Evolutionary conservation across 805 yeast species (phyloP).

Genomic region (Cyberlindnera mrakii): DNA sequence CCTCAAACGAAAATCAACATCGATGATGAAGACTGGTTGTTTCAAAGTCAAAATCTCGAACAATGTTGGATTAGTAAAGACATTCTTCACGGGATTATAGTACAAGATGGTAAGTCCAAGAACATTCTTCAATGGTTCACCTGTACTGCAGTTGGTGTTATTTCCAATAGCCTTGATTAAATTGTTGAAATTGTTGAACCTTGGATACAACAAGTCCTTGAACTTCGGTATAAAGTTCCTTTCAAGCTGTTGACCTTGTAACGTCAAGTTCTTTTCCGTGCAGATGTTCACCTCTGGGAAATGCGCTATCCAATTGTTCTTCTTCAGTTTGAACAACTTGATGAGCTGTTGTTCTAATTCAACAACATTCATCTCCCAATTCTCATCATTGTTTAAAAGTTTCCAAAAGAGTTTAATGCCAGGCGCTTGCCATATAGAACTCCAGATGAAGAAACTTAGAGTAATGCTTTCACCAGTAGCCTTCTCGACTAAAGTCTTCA

Average conservation of each 20-base stretch:
- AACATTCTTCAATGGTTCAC: constrained; percentile 14
- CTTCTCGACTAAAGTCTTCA: constrained; percentile 25
- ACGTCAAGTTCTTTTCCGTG: constrained; percentile 38
- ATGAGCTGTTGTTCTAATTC: constrained; percentile 32
- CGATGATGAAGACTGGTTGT: constrained; percentile 24
- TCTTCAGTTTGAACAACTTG: constrained; percentile 23
- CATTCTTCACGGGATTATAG: constrained; percentile 26
- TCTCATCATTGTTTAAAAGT: constrained; percentile 58
- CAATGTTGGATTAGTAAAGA: constrained; percentile 30
- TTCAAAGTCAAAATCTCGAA: constrained; percentile 30
- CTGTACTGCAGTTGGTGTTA: constrained; percentile 17
- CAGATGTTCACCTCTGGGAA: constrained; percentile 85
- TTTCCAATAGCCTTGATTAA: constrained; percentile 27
- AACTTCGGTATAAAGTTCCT: constrained; percentile 56
- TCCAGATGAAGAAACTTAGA: constrained; percentile 69
- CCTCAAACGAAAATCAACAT: constrained; percentile 23
- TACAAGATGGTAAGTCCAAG: constrained; percentile 33
- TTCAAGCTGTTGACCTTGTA: constrained; percentile 49
- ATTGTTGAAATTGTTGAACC: constrained; percentile 56
- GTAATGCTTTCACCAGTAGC: constrained; percentile 14
- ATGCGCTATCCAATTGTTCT: constrained; percentile 57
- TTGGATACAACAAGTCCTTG: constrained; percentile 65
- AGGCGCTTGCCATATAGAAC: constrained; percentile 56
- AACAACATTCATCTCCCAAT: constrained; percentile 40
- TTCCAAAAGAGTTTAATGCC: constrained; percentile 39